Conservation (phyloP, 306 rosid species). For the Glycine soja region DNA sequence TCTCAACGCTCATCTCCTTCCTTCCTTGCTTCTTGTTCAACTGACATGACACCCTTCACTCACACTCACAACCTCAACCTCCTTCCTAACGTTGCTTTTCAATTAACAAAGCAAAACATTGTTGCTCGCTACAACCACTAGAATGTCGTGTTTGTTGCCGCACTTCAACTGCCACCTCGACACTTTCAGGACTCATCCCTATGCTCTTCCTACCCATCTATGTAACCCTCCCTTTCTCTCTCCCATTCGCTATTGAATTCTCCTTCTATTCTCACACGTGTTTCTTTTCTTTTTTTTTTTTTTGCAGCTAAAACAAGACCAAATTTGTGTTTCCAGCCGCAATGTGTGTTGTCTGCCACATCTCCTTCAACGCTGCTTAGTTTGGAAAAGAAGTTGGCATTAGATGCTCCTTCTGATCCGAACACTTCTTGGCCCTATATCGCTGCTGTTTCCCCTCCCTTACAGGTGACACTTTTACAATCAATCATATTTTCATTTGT, state of each 20-base stretch:
- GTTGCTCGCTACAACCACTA: background rate
- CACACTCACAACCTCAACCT: background rate
- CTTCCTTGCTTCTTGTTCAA: too few species aligned
- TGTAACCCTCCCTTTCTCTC: background rate
- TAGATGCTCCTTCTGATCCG: constrained; percentile 56
- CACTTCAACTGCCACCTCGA: constrained; percentile 76
- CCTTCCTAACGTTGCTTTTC: background rate
- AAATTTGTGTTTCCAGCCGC: constrained; percentile 58
- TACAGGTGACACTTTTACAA: constrained; percentile 54
- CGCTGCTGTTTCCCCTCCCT: constrained; percentile 51
- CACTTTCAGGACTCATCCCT: constrained; percentile 59
- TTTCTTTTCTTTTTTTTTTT: background rate
- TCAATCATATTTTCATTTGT: background rate
- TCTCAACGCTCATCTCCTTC: too few species aligned
- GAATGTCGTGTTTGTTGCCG: constrained; percentile 84
- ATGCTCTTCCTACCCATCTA: constrained; percentile 23
- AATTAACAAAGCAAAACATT: background rate
- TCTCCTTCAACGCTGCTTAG: constrained; percentile 63
- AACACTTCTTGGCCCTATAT: constrained; percentile 66
- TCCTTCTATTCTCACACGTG: constrained; percentile 15
- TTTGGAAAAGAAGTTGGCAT: constrained; percentile 63
- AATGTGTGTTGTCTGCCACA: constrained; percentile 66
- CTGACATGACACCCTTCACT: constrained; percentile 1
- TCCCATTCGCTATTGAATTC: constrained; percentile 20
- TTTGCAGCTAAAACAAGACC: constrained; percentile 73